phyloP scores from a whole-genome alignment of 2,329 filamentous ascomycete species.

The Trichoderma gracile region DNA sequence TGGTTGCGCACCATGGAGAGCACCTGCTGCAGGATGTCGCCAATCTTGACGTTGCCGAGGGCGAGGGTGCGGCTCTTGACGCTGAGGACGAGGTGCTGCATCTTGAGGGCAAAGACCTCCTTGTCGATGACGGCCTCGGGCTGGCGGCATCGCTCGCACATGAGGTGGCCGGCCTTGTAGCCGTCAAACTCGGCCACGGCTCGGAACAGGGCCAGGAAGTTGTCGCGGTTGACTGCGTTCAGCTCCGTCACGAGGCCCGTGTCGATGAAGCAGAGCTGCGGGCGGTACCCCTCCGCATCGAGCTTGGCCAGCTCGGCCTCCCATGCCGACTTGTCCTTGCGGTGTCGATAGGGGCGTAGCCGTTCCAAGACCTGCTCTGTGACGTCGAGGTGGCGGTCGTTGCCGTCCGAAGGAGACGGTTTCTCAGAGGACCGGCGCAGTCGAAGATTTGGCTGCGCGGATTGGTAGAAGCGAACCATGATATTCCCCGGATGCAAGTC shows the following conservation, averaged over 20 bases:
- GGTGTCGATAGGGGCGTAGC: conserved; percentile 68
- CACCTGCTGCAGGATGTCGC: conserved; percentile 89
- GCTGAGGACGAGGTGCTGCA: conserved; percentile 91
- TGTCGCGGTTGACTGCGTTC: conserved; percentile 79
- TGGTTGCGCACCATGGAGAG: conserved; percentile 87
- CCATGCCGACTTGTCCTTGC: conserved; percentile 69
- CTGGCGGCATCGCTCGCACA: conserved; percentile 93
- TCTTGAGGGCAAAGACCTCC: conserved; percentile 90
- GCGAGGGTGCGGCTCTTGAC: conserved; percentile 92
- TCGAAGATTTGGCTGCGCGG: conserved; percentile 66
- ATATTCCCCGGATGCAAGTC: conserved; percentile 97
- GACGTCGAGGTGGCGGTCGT: conserved; percentile 62
- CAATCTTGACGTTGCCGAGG: conserved; percentile 91
- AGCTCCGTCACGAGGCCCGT: conserved; percentile 93
- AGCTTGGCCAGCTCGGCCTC: conserved; percentile 70
- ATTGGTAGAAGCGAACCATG: conserved; percentile 97
- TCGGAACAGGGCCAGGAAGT: conserved; percentile 95
- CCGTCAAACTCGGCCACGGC: conserved; percentile 96
- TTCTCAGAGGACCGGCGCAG: conserved; percentile 35
- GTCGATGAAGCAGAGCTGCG: conserved; percentile 96
- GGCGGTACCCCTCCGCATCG: conserved; percentile 83
- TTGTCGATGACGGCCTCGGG: conserved; percentile 85
- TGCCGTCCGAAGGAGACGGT: conserved; percentile 42
- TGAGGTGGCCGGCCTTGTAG: conserved; percentile 89
- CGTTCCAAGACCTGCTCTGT: conserved; percentile 84